Base-by-base conservation (phyloP, 129 eudicot genomes). In the Solidago caesia region DNA sequence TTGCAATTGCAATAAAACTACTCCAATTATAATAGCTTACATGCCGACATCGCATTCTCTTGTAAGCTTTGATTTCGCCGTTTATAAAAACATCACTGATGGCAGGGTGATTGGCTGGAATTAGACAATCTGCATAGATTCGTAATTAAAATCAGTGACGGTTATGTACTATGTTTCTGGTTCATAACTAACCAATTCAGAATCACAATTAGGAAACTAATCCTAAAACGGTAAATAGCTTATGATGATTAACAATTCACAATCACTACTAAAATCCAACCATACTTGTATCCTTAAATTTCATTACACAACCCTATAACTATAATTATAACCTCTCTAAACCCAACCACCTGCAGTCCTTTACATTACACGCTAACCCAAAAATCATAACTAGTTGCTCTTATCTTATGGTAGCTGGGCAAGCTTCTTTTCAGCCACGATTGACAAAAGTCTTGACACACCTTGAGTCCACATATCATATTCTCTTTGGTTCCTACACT, bases 391-490 rank as follows among this genome's bases (percentile, higher is more conserved):
- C 60, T 70, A 11, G 52, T 39, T 33, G 12, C 60, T 27, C 33
- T 5, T 33, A 62, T 52, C 51, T 44, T 47, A 64, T 0, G 67
- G 78, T 46, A 46, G 56, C 55, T 68, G 74, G 26, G 74, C 58
- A 7, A 56, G 84, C 78, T 81, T 87, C 79, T 77, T 84, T 73
- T 95, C 97, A 0, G 89, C 82, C 8, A 80, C 96, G 25, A 95
- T 79, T 6, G 89, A 69, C 59, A 95, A 87, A 55, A 95, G 97
- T 62, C 96, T 83, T 0, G 93, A 85, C 8, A 91, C 97, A 0
- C 99, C 99, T 59, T 91, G 92, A 26, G 99, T 95, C 97, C 99
- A 95, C 85, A 85, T 89, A 5, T 95, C 96, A 13, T 89, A 91
- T n/a, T 95, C 99, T 68, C 87, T 81, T 56, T 82, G 86, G 81